Percentiles rank a stretch among this genome's conserved stretches.
Conservation (phyloP, 1,139 yeast genomes). For the Citeromyces siamensis region DNA sequence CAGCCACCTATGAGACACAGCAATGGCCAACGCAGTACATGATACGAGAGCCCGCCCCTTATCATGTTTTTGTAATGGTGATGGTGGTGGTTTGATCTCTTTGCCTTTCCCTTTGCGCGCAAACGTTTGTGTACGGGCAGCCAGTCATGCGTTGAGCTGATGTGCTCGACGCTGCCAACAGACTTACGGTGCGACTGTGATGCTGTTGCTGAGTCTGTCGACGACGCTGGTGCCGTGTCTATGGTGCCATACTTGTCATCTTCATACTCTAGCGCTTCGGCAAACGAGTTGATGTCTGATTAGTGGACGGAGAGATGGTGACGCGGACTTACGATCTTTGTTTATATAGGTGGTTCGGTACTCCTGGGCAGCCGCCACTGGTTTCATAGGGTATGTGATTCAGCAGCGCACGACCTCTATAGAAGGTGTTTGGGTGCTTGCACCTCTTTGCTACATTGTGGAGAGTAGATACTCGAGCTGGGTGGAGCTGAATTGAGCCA, state of each 20-base stretch:
- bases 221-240: conserved; percentile 4
- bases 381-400: too few species aligned
- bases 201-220: conserved; percentile 6
- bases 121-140: conserved; percentile 35
- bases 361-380: too few species aligned
- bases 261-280: conserved; percentile 24
- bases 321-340: conserved; percentile 17
- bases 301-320: neutral
- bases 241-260: conserved; percentile 9
- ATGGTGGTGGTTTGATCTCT: conserved; percentile 12
- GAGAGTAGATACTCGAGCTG: too few species aligned
- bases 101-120: conserved; percentile 8
- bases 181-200: conserved; percentile 14
- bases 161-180: conserved; percentile 21
- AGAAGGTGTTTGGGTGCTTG: too few species aligned
- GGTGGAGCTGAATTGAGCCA: too few species aligned
- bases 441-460: too few species aligned
- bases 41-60: conserved; percentile 34
- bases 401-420: too few species aligned
- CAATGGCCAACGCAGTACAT: conserved; percentile 54
- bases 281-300: conserved; percentile 22
- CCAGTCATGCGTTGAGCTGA: conserved; percentile 59
- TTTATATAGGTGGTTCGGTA: conserved; percentile 9
- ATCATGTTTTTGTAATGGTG: conserved; percentile 28
- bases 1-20: conserved; percentile 38